Percentiles rank a stretch among this genome's conserved stretches.
Evolutionary conservation across 2,329 filamentous ascomycete genomes (phyloP).

Genomic region (Dactylonectria estremocensis): DNA sequence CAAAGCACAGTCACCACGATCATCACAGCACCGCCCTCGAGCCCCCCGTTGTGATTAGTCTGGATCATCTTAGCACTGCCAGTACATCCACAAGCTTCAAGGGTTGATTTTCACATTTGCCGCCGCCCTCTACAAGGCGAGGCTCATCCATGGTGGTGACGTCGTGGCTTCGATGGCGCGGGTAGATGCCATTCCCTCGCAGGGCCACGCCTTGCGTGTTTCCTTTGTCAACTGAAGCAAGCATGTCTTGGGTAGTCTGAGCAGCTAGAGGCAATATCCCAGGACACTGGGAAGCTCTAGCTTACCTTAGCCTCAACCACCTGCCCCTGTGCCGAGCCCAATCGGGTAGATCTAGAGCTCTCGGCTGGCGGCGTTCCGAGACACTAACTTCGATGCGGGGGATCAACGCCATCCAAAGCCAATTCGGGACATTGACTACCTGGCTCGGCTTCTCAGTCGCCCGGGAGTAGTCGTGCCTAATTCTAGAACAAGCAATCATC

Average conservation of each 20-base stretch:
- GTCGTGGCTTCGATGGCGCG: conserved; percentile 13
- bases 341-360: background rate
- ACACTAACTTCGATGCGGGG: conserved; percentile 13
- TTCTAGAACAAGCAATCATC: background rate
- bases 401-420: background rate
- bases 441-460: conserved; percentile 5
- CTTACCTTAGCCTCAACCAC: conserved; percentile 11
- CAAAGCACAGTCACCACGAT: background rate
- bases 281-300: background rate
- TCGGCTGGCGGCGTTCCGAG: conserved; percentile 14
- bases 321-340: conserved; percentile 9
- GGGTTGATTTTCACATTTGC: background rate
- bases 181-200: conserved; percentile 3
- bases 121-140: background rate
- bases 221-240: background rate
- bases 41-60: background rate
- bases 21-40: background rate
- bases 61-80: conserved; percentile 7
- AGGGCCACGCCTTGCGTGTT: background rate
- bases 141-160: background rate
- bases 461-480: conserved; percentile 10
- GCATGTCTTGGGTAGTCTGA: conserved; percentile 9
- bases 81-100: background rate
- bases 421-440: background rate
- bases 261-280: conserved; percentile 9